These are phyloP conservation scores for Pyrenophora tritici-repentis DNA, from an alignment of 2,329 filamentous ascomycete genomes.

Conservation along the genomic window DNA sequence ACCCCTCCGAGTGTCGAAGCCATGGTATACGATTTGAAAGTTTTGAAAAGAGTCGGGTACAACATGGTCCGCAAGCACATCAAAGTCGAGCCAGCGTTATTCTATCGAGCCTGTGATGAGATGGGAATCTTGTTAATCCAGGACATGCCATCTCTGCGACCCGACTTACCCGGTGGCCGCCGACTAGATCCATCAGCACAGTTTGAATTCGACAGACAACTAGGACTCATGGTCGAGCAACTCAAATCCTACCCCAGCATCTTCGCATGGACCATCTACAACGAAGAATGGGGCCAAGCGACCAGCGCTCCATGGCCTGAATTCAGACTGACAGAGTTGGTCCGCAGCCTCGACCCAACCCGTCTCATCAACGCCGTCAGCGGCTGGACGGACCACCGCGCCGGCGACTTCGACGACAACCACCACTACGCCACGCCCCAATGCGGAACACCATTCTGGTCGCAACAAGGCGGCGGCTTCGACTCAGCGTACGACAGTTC, in stretches of 20 bases:
- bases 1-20: conserved; percentile 68
- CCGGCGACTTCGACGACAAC: conserved; percentile 69
- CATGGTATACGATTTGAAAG: conserved; percentile 68
- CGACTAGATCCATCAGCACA: conserved; percentile 55
- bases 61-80: conserved; percentile 76
- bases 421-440: conserved; percentile 74
- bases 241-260: conserved; percentile 69
- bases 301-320: conserved; percentile 58
- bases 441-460: conserved; percentile 72
- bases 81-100: conserved; percentile 70
- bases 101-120: conserved; percentile 70
- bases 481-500: conserved; percentile 58
- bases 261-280: conserved; percentile 70
- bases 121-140: conserved; percentile 70
- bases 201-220: conserved; percentile 67
- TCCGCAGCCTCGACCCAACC: conserved; percentile 65
- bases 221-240: conserved; percentile 65
- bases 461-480: conserved; percentile 56
- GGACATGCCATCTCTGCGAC: conserved; percentile 68
- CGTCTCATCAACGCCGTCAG: conserved; percentile 66
- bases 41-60: conserved; percentile 68
- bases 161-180: conserved; percentile 22
- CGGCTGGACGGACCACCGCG: conserved; percentile 72
- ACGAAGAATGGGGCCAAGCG: conserved; percentile 73
- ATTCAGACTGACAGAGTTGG: conserved; percentile 58